These are phyloP conservation scores for Suillus discolor DNA, from an alignment of 768 basidiomycete genomes.

Conservation along the genomic window DNA sequence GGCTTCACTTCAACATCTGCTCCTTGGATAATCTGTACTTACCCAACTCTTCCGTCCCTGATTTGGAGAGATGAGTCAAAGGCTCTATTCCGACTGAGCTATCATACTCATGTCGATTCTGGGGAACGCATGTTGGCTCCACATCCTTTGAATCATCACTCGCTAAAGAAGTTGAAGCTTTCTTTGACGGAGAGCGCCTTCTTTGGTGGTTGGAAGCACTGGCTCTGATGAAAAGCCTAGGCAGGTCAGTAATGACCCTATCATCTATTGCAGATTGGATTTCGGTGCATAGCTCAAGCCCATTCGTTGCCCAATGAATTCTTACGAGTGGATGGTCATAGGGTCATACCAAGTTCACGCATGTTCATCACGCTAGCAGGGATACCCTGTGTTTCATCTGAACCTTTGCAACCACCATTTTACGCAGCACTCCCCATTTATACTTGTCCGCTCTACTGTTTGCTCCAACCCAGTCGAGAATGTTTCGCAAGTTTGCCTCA, in stretches of 20 bases:
- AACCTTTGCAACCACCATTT: conserved; percentile 15
- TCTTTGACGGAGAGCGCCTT: conserved; percentile 20
- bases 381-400: conserved; percentile 17
- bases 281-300: neutral
- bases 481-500: conserved; percentile 18
- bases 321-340: neutral
- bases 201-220: neutral
- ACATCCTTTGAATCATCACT: conserved; percentile 4
- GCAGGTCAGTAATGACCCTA: neutral
- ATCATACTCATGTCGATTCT: conserved; percentile 34
- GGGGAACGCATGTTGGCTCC: conserved; percentile 30
- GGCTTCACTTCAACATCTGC: conserved; percentile 16
- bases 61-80: conserved; percentile 15
- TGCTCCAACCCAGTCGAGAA: conserved; percentile 24
- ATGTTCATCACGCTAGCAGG: neutral
- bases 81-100: conserved; percentile 25
- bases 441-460: conserved; percentile 29
- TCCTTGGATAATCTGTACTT: conserved; percentile 28
- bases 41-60: conserved; percentile 22
- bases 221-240: conserved; percentile 18
- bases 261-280: neutral
- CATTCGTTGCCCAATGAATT: neutral
- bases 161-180: conserved; percentile 15
- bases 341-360: neutral
- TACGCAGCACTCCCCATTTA: conserved; percentile 24